Base-by-base conservation (phyloP, 2,329 filamentous ascomycete genomes). In the Colletotrichum sansevieriae region DNA sequence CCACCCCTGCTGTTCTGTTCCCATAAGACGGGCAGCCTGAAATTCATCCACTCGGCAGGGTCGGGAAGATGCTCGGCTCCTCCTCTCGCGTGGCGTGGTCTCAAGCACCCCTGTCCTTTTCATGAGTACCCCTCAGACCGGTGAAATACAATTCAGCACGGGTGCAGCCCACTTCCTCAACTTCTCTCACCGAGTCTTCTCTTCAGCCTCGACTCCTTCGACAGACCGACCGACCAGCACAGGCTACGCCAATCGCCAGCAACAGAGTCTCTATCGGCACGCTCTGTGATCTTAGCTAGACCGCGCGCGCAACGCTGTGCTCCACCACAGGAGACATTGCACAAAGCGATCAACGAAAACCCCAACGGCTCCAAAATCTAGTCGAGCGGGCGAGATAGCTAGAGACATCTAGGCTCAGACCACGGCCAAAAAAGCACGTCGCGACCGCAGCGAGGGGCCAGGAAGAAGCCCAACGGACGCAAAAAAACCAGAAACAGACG, bases 91-190 rank as follows among this genome's bases (percentile, higher is more conserved):
- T 71, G 70, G 70, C 70, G 68, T 71, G 68, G 56, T 66, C 63
- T 68, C 63, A 63, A 61, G 25, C 65, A 72, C 72, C 76, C 75
- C 74, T 76, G 75, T 74, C 72, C 71, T 70, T 70, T 69, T 72
- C 73, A 73, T 74, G 70, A 73, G 75, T 79, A 80, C 78, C 79
- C 79, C 79, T 80, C 78, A 79, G 77, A 80, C 77, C 77, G 78
- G 76, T 77, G 71, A 78, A 76, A 80, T 79, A 80, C 78, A 79
- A 77, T 78, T 77, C 78, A 81, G 78, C 76, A 80, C 78, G 76
- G 75, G 75, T 69, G 65, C 68, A 72, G 67, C 70, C 75, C 74
- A 74, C 76, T 76, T 75, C 74, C 70, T 78, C 72, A 74, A 73
- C 73, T 72, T 78, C 64, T 73, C 75, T 81, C 78, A 81, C 79